Base-by-base conservation (phyloP, 1,139 yeast species). In the Yamadazyma mexicana region DNA sequence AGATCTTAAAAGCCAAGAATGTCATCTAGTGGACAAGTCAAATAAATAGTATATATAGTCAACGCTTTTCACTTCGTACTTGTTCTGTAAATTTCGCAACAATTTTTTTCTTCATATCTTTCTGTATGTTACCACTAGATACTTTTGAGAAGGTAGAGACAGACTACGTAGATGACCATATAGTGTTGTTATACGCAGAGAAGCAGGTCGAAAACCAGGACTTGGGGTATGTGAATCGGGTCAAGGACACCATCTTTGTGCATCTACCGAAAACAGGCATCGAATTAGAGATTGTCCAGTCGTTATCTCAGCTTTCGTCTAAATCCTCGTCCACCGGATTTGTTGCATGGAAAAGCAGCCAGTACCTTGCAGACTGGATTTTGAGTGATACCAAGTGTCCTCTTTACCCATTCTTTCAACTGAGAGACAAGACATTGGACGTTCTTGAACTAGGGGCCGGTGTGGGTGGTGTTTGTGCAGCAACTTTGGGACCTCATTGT, bases 1-100 rank as follows among this genome's bases (percentile, higher is more conserved):
- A 92, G 69, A 75, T 88, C 45, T 76, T 92, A 55, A 68, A 77
- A 47, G 92, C 92, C 40, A 88, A 85, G 71, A 75, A 79, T 43
- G 69, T 88, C 55, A 77, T 91, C 51, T 89, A 75, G 38, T 14
- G 28, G 15, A 20, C 24, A 26, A n/a, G 20, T 11, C 23, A n/a
- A n/a, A n/a, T n/a, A n/a, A n/a, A n/a, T n/a, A n/a, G n/a, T n/a
- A n/a, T n/a, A n/a, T n/a, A n/a, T n/a, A n/a, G n/a, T n/a, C n/a
- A n/a, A n/a, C n/a, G 23, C 23, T 20, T 20, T 20, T 20, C 23
- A 7, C 9, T 20, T 20, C 23, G 9, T 9, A 6, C 23, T 9
- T 20, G 5, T 20, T 20, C n/a, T 12, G 37, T 14, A 17, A 22
- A 27, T 16, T 43, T 45, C 17, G 49, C 27, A 30, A 11, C 17